Conservation (phyloP, 176 grass and related monocot species). For the Musa troglodytarum region DNA sequence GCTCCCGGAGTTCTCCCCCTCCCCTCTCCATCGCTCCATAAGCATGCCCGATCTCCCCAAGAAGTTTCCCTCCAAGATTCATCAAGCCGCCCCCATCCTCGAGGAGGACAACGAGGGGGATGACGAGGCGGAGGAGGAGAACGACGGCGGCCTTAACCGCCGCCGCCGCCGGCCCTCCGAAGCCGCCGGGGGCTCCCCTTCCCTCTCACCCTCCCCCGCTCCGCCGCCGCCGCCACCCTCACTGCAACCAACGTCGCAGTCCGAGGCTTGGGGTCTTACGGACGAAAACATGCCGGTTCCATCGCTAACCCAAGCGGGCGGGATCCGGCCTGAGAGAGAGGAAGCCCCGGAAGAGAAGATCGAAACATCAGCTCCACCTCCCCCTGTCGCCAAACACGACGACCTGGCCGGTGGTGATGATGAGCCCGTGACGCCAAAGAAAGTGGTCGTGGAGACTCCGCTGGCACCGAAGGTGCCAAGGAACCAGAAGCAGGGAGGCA, state of each 20-base stretch:
- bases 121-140: conserved; percentile 37
- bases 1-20: conserved; percentile 73
- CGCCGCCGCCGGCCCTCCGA: conserved; percentile 24
- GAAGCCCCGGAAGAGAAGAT: conserved; percentile 31
- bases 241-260: not conserved
- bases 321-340: conserved; percentile 33
- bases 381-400: conserved; percentile 9
- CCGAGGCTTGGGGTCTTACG: conserved; percentile 68
- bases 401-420: conserved; percentile 23
- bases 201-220: not conserved
- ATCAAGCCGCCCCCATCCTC: conserved; percentile 40
- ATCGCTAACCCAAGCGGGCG: conserved; percentile 44
- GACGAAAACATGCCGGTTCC: conserved; percentile 47
- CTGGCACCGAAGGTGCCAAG: conserved; percentile 43
- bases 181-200: not conserved
- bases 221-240: conserved; percentile 32
- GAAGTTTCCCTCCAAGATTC: conserved; percentile 28
- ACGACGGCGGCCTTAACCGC: conserved; percentile 31
- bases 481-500: conserved; percentile 49
- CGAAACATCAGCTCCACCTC: conserved; percentile 34
- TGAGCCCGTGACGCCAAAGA: conserved; percentile 57
- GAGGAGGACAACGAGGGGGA: conserved; percentile 57
- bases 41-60: conserved; percentile 63
- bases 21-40: conserved; percentile 64
- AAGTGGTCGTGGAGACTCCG: conserved; percentile 26